Evolutionary conservation across 1,284 basidiomycete genomes (phyloP).

Genomic region (Moniliophthora roreri): DNA sequence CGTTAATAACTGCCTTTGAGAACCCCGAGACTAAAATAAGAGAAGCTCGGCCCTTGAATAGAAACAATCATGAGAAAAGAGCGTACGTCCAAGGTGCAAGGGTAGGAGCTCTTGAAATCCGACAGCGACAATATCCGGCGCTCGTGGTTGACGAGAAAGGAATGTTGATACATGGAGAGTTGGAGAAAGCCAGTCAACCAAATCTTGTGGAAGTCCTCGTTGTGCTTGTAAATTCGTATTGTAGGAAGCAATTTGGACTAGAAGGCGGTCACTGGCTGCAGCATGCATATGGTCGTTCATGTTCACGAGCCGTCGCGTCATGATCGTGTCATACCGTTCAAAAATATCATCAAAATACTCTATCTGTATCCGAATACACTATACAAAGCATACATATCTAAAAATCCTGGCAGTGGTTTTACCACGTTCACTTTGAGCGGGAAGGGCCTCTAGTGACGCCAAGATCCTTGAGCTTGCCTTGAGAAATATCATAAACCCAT

Average conservation of each 20-base stretch:
- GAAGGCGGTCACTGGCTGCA: slow-evolving; percentile 34
- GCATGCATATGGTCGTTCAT: slow-evolving; percentile 3
- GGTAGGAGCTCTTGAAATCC: slow-evolving; percentile 91
- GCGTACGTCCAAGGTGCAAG: slow-evolving; percentile 76
- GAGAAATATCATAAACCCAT: slow-evolving; percentile 80
- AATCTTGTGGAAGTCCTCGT: slow-evolving; percentile 49
- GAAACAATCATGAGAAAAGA: slow-evolving; percentile 11
- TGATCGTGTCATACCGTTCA: too few relatives aligned
- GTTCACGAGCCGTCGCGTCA: not conserved
- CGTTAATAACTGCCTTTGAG: slow-evolving; percentile 60
- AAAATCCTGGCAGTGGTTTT: not conserved
- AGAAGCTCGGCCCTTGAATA: not conserved
- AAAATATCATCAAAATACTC: too few relatives aligned
- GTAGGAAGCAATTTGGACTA: slow-evolving; percentile 84
- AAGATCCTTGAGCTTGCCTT: slow-evolving; percentile 72
- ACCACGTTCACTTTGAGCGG: slow-evolving; percentile 3
- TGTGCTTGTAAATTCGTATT: slow-evolving; percentile 75
- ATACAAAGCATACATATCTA: not conserved
- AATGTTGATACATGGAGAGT: slow-evolving; percentile 75
- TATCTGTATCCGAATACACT: too few relatives aligned
- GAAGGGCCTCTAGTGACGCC: slow-evolving; percentile 48
- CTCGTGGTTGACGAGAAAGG: slow-evolving; percentile 55
- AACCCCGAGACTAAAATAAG: slow-evolving; percentile 54
- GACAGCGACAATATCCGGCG: slow-evolving; percentile 83
- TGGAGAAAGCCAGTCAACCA: slow-evolving; percentile 82